Percentiles rank a stretch among this genome's conserved stretches.
Evolutionary conservation across 164 flowering plant genomes (phyloP).

Genomic region (grape (Vitis vinifera)): ASM3070453v1 NC_081818.1:1573001-1573500

Average conservation of each 20-base stretch:
- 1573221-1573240: slow-evolving; percentile 33
- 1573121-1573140: slow-evolving; percentile 5
- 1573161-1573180: slow-evolving; percentile 40
- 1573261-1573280: slow-evolving; percentile 43
- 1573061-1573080: background rate
- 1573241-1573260: slow-evolving; percentile 38
- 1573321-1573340: slow-evolving; percentile 32
- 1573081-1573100: slow-evolving; percentile 28
- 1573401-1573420: slow-evolving; percentile 28
- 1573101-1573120: slow-evolving; percentile 14
- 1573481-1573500: slow-evolving; percentile 26
- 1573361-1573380: slow-evolving; percentile 39
- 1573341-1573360: slow-evolving; percentile 32
- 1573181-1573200: slow-evolving; percentile 33
- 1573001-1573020: background rate
- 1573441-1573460: slow-evolving; percentile 37
- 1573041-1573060: background rate
- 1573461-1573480: slow-evolving; percentile 25
- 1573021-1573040: no score
- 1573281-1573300: slow-evolving; percentile 38
- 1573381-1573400: slow-evolving; percentile 26
- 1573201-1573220: slow-evolving; percentile 52
- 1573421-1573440: slow-evolving; percentile 26
- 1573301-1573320: slow-evolving; percentile 24
- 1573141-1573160: slow-evolving; percentile 59